Conservation (phyloP, 768 basidiomycete species). For the Mycena chlorophos region DNA sequence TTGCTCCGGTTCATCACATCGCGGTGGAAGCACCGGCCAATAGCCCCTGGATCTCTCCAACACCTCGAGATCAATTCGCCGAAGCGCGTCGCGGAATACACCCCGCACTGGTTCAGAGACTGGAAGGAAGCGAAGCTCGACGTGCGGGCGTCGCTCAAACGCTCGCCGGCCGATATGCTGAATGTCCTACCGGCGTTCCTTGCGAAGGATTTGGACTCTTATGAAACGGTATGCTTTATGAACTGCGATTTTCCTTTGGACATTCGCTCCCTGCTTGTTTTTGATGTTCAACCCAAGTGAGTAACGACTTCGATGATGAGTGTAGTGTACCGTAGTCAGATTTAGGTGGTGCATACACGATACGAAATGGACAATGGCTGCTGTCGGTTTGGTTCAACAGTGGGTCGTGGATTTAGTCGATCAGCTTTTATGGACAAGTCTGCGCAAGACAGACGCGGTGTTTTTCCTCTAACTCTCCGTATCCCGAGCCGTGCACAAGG, state of each 20-base stretch:
- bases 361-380: too few species aligned
- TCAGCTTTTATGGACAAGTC: too few species aligned
- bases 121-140: conserved; percentile 33
- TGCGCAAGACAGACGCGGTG: too few species aligned
- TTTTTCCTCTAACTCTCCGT: too few species aligned
- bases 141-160: conserved; percentile 23
- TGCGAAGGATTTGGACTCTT: conserved; percentile 13
- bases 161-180: conserved; percentile 14
- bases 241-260: conserved; percentile 13
- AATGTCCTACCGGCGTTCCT: conserved; percentile 13
- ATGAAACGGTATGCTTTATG: conserved; percentile 16
- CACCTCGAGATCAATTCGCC: conserved; percentile 33
- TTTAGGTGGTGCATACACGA: too few species aligned
- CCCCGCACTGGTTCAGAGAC: conserved; percentile 20
- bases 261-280: conserved; percentile 13
- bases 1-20: conserved; percentile 37
- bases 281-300: conserved; percentile 10
- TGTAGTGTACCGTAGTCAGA: too few species aligned
- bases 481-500: too few species aligned
- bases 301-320: too few species aligned
- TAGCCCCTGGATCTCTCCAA: conserved; percentile 21
- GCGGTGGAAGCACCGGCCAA: conserved; percentile 26
- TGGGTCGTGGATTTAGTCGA: too few species aligned
- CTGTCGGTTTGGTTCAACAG: too few species aligned
- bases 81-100: conserved; percentile 26